Percentiles rank a stretch among this genome's conserved stretches.
phyloP scores from a whole-genome alignment of 2,329 filamentous ascomycete genomes.

The Emmonsia crescens region DNA sequence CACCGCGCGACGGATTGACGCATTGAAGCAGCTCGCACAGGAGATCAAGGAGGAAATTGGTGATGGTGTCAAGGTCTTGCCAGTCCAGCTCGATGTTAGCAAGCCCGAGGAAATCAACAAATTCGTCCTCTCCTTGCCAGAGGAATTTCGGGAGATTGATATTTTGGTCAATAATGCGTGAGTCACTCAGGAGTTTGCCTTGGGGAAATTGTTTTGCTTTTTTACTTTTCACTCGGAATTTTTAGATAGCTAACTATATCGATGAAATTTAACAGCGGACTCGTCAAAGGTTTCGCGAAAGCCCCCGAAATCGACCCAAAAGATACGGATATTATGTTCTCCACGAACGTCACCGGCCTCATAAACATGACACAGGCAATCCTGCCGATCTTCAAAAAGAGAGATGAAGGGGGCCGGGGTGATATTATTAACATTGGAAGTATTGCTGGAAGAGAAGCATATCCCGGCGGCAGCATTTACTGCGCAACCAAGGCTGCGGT shows the following conservation, averaged over 20 bases:
- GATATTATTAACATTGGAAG: slow-evolving; percentile 95
- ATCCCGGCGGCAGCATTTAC: slow-evolving; percentile 79
- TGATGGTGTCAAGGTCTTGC: slow-evolving; percentile 67
- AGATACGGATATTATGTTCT: slow-evolving; percentile 80
- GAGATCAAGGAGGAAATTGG: slow-evolving; percentile 70
- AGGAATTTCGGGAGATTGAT: slow-evolving; percentile 74
- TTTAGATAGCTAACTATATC: background rate
- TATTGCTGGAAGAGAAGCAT: slow-evolving; percentile 81
- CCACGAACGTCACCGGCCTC: slow-evolving; percentile 86
- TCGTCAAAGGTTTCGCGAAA: slow-evolving; percentile 79
- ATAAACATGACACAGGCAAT: slow-evolving; percentile 96
- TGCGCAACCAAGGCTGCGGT: slow-evolving; percentile 88
- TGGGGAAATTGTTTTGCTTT: background rate
- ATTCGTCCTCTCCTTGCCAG: slow-evolving; percentile 64
- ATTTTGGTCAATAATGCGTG: slow-evolving; percentile 94
- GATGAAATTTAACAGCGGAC: slow-evolving; percentile 46
- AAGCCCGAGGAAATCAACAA: slow-evolving; percentile 59
- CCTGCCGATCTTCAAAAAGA: slow-evolving; percentile 65
- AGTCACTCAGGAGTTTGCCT: slow-evolving; percentile 24
- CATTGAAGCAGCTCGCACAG: slow-evolving; percentile 61
- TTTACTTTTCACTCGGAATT: background rate
- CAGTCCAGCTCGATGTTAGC: slow-evolving; percentile 80
- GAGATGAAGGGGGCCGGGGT: slow-evolving; percentile 60
- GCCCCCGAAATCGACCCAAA: slow-evolving; percentile 71
- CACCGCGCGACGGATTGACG: slow-evolving; percentile 76